phyloP scores from a whole-genome alignment of 2,329 filamentous ascomycete species.

The Paraphaeosphaeria minitans region DNA sequence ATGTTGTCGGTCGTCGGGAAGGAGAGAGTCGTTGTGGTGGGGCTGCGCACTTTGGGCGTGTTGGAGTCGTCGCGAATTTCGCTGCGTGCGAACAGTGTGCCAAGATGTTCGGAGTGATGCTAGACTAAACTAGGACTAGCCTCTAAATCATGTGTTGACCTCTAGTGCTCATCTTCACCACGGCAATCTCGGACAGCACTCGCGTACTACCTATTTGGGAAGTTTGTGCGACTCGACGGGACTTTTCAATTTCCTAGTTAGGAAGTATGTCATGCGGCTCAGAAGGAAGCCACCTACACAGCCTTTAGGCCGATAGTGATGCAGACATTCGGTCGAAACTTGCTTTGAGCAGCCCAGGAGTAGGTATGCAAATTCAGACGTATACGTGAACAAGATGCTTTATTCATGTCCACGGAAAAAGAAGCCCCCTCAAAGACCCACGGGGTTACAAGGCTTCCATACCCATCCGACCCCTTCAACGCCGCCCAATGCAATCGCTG shows the following conservation, averaged over 20 bases:
- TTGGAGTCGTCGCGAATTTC: conserved; percentile 6
- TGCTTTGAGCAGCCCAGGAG: no score
- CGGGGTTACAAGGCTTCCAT: neutral
- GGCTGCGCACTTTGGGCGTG: conserved; percentile 11
- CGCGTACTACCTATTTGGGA: neutral
- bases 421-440: neutral
- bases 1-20: conserved; percentile 28
- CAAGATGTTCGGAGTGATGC: neutral
- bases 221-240: neutral
- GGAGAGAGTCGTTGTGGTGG: conserved; percentile 12
- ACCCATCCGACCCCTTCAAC: neutral
- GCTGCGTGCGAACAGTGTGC: conserved; percentile 4
- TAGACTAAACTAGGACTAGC: neutral
- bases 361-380: no score
- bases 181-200: neutral
- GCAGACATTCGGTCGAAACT: no score
- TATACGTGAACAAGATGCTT: no score
- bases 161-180: neutral
- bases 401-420: no score
- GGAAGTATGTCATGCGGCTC: no score
- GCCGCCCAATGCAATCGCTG: conserved; percentile 14
- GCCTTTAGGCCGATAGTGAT: no score
- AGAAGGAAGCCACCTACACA: no score
- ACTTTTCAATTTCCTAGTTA: no score
- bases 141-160: neutral